Evolutionary conservation across 1,139 yeast genomes (phyloP), one percentile per base, ranked within the genome.

Genomic region (Protomyces inundatus): DNA sequence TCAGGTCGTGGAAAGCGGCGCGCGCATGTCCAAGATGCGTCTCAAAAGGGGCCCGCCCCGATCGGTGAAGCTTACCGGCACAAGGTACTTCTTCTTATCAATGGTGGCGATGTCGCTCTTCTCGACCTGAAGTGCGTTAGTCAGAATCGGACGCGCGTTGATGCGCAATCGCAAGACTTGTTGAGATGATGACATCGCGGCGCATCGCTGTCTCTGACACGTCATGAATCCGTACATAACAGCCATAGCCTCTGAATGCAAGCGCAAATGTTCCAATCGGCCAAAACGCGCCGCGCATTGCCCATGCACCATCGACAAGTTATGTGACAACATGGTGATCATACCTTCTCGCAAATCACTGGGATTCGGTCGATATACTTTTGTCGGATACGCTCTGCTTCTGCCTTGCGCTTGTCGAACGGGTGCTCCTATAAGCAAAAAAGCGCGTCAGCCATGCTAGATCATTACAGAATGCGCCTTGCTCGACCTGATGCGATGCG

Each of bases 31-130:
- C 12, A 46, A 14, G n/a, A 6, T 23, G 34, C 10, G 34, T 23
- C n/a, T n/a, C 10, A 23, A 4, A n/a, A 53, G 14, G 5, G 2
- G 10, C 32, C 6, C 16, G 16, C 16, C 7, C 12, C 3, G 23
- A n/a, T 10, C 1, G 12, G 42, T 12, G 12, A 12, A 33, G n/a
- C 62, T 12, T 42, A 58, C 62, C 9, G 98, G 98, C 9, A 93
- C 98, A 71, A 93, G 82, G 74, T 93, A 93, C 79, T 93, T 93
- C 77, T 97, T 87, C 82, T 93, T 93, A 77, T 93, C 98, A 74
- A 93, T 90, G 71, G 91, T 95, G 63, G 95, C 96, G 69, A 93
- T 89, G 75, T 93, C 98, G 59, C 96, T 87, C 77, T 93, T 93
- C 77, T 91, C 98, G 53, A 93, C 62, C 62, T 58, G 45, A 5